A percentile compares a stretch with the other conserved stretches of the same genome.
These are phyloP conservation scores for Aspergillus transmontanensis DNA, from an alignment of 2,329 filamentous ascomycete genomes.

Conservation along the genomic window DNA sequence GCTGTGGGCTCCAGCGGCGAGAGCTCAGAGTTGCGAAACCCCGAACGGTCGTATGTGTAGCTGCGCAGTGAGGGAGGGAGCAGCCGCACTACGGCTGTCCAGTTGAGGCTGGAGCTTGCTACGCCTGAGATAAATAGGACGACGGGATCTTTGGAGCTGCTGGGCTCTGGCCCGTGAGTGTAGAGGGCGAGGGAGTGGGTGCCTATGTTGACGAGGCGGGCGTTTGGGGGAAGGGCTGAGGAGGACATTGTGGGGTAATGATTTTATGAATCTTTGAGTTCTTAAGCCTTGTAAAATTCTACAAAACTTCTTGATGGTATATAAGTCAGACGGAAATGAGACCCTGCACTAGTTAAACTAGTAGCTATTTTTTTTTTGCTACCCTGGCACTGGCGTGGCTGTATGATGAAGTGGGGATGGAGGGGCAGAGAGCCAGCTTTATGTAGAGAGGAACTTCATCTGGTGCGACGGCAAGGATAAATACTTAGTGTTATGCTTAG, in stretches of 20 bases:
- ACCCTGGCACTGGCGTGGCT: no score
- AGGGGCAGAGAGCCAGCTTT: no score
- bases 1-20: background rate
- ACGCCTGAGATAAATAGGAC: background rate
- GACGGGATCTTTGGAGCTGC: background rate
- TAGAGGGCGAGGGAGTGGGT: background rate
- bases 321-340: background rate
- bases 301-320: background rate
- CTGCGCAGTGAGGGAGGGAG: background rate
- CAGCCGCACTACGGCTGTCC: background rate
- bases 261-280: background rate
- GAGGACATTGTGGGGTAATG: background rate
- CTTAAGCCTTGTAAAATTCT: background rate
- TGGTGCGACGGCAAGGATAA: no score
- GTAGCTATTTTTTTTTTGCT: background rate
- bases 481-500: no score
- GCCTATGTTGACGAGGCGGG: background rate
- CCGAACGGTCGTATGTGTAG: background rate
- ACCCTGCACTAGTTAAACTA: background rate
- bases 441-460: no score
- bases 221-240: background rate
- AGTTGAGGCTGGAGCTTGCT: background rate
- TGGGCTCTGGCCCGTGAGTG: background rate
- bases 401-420: no score
- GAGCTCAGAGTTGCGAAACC: background rate